Percentiles rank a stretch among this genome's conserved stretches.
Conservation (phyloP, 2,329 filamentous ascomycete species). For the Talaromyces sp. region DNA sequence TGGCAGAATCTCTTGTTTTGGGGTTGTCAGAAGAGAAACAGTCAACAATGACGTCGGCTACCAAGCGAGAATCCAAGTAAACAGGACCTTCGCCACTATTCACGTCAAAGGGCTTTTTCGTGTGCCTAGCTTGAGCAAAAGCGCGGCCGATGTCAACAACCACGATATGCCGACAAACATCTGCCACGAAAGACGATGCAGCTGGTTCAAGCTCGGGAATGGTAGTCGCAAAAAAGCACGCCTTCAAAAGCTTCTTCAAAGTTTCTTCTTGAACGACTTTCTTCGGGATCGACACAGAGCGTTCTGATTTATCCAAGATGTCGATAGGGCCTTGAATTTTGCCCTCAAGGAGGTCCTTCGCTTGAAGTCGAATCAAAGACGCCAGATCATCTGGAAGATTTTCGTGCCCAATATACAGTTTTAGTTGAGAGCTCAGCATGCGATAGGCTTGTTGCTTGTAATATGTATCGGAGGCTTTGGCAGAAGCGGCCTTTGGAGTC, state of each 20-base stretch:
- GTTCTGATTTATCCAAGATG: conserved; percentile 67
- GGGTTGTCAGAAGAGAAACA: conserved; percentile 79
- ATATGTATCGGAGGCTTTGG: conserved; percentile 64
- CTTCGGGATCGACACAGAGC: conserved; percentile 78
- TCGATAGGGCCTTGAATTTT: conserved; percentile 66
- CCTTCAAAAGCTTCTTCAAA: conserved; percentile 82
- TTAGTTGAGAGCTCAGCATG: conserved; percentile 80
- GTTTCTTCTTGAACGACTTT: conserved; percentile 76
- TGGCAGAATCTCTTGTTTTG: conserved; percentile 74
- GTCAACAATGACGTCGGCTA: conserved; percentile 86
- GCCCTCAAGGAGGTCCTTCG: conserved; percentile 71
- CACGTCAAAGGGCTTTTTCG: conserved; percentile 73
- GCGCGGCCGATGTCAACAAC: conserved; percentile 82
- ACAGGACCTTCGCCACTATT: conserved; percentile 80
- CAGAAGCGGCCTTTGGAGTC: conserved; percentile 55
- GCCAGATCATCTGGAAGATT: conserved; percentile 84
- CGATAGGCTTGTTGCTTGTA: conserved; percentile 93
- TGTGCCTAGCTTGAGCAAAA: conserved; percentile 73
- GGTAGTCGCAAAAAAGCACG: conserved; percentile 77
- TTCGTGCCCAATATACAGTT: conserved; percentile 83
- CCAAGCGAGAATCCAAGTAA: conserved; percentile 75
- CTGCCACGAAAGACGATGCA: conserved; percentile 67
- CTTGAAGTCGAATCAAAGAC: conserved; percentile 77
- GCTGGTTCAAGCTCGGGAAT: conserved; percentile 73
- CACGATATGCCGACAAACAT: conserved; percentile 83